Evolutionary conservation across 1,139 yeast genomes (phyloP).

Genomic region (Hansenula lynferdii): DNA sequence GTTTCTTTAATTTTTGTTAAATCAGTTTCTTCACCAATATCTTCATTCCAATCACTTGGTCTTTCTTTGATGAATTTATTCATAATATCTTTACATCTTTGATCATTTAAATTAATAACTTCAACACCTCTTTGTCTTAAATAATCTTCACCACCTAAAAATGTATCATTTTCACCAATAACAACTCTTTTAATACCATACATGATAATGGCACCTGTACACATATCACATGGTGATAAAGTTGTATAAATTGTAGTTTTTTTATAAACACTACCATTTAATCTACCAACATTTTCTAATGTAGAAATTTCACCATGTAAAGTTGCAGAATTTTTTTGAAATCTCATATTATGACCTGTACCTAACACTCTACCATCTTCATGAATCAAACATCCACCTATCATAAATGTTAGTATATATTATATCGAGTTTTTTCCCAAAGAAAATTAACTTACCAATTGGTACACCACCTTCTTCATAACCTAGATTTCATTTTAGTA

Average conservation of each 20-base stretch:
- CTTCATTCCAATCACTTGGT: slow-evolving; percentile 86
- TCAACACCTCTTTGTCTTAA: slow-evolving; percentile 66
- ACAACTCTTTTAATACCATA: slow-evolving; percentile 86
- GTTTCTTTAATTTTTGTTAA: neutral
- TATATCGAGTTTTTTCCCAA: too few relatives aligned
- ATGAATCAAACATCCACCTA: slow-evolving; percentile 62
- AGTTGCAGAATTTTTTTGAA: slow-evolving; percentile 75
- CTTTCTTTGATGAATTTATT: slow-evolving; percentile 67
- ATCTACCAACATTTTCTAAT: slow-evolving; percentile 84
- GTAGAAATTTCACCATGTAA: slow-evolving; percentile 91
- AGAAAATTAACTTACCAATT: too few relatives aligned
- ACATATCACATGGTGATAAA: slow-evolving; percentile 90
- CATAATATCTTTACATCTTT: slow-evolving; percentile 72
- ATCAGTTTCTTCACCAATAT: slow-evolving; percentile 57
- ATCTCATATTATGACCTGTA: slow-evolving; percentile 82
- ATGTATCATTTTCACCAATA: slow-evolving; percentile 80
- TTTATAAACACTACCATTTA: slow-evolving; percentile 63
- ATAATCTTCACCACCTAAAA: slow-evolving; percentile 73
- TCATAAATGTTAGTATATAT: too few relatives aligned
- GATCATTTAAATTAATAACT: slow-evolving; percentile 60
- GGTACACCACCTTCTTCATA: slow-evolving; percentile 88
- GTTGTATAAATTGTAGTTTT: slow-evolving; percentile 84
- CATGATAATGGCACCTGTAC: slow-evolving; percentile 87
- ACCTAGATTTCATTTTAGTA: slow-evolving; percentile 25
- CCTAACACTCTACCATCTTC: slow-evolving; percentile 81